Percentiles rank a stretch among this genome's conserved stretches.
phyloP scores from a whole-genome alignment of 1,284 basidiomycete species.

The Porodaedalea pini region DNA sequence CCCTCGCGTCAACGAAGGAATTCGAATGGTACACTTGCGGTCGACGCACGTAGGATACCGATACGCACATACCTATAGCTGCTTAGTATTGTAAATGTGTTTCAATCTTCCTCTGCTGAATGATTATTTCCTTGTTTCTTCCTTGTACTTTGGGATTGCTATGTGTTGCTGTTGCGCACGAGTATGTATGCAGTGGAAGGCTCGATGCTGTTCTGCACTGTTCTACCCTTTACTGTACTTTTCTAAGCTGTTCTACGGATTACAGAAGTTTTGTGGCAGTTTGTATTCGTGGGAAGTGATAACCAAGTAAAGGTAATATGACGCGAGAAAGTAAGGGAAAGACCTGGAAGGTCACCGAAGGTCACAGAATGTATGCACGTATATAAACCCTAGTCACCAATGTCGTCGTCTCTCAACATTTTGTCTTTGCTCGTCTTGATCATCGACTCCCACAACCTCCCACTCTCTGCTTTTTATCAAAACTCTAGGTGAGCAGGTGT shows the following conservation, averaged over 20 bases:
- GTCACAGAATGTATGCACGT: conserved; percentile 10
- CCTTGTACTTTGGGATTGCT: not conserved
- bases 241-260: not conserved
- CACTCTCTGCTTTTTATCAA: conserved; percentile 21
- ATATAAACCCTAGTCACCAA: conserved; percentile 7
- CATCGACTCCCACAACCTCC: conserved; percentile 5
- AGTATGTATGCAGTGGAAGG: not conserved
- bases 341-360: conserved; percentile 19
- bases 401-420: conserved; percentile 5
- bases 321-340: conserved; percentile 13
- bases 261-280: not conserved
- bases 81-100: conserved; percentile 13
- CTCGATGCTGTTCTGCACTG: not conserved
- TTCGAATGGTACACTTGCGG: not conserved
- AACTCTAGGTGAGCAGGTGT: conserved; percentile 11
- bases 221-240: not conserved
- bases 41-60: not conserved
- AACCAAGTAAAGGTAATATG: not conserved
- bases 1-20: not conserved
- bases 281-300: not conserved
- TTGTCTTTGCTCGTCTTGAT: conserved; percentile 3
- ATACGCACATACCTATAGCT: conserved; percentile 16
- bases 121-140: not conserved
- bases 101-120: not conserved
- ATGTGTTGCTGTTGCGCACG: not conserved